Evolutionary conservation across 2,329 filamentous ascomycete genomes (phyloP), one percentile per base, ranked within the genome.

Genomic region (Bipolaris zeicola): DNA sequence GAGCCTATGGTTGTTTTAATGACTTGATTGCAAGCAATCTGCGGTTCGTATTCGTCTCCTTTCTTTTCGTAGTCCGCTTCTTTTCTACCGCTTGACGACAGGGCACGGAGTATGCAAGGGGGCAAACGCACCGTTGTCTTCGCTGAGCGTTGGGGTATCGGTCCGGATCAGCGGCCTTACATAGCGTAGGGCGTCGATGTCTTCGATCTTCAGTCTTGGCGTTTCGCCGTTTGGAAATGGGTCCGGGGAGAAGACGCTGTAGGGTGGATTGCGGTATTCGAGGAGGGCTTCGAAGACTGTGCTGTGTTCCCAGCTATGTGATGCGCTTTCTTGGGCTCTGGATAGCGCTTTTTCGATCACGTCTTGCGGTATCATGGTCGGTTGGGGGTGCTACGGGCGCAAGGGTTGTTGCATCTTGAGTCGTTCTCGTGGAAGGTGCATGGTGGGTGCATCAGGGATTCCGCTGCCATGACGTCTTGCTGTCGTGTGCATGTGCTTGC

Each of bases 331-430:
- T 44, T 71, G 62, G 26, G 73, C 74, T 51, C 73, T 69, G 6
- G 53, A 22, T 5, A 71, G 64, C 6, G 68, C 62, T 34, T 57
- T 65, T 14, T 59, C 47, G 24, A 72, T 55, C 1, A 65, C 4
- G 7, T 52, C 90, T 78, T 89, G 89, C 10, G 87, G 91, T 77
- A 67, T 59, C 58, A 67, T 65, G 8, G 20, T 31, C 42, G 20
- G 10, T 18, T 14, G 5, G 41, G 26, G 48, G 8, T 37, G 20
- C 16, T 22, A 20, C 18, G 6, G 26, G 3, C 11, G 13, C 3
- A 13, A 7, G 7, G n/a, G 28, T 24, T 5, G 44, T 8, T 18
- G 28, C 42, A 45, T 33, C 16, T 33, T 34, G 26, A 33, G 10
- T 43, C 14, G 24, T 14, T 14, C 6, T 3, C 10, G 14, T 26